Base-by-base conservation (phyloP, 176 grass and related monocot species). In the Oryza glaberrima region DNA sequence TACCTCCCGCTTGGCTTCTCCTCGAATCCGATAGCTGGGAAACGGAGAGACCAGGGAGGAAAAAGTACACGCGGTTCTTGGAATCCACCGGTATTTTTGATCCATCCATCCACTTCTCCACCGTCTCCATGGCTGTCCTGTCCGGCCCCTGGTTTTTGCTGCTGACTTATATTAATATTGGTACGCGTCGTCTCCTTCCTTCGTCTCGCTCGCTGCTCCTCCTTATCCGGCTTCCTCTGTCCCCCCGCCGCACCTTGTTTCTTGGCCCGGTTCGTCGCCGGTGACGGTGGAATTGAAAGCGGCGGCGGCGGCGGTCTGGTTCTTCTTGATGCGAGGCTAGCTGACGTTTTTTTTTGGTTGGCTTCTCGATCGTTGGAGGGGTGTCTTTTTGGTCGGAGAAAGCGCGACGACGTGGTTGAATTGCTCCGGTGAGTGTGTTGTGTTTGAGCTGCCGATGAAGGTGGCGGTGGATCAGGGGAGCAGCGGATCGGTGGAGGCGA, bases 361-460 rank as follows among this genome's bases (percentile, higher is more conserved):
- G 49, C 10, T 17, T 17, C 4, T 58, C 6, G 17, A 41, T 56
- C 16, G 52, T 60, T 2, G 19, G 19, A 60, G 56, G 56, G n/a
- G 9, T 9, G 0, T 32, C 3, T 60, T 16, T n/a, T 69, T 36
- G 15, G 26, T 30, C 14, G 13, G 61, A 20, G 30, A 49, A 30
- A 6, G 48, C 10, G 23, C 17, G 13, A 26, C 65, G 34, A 26
- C 65, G 34, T 38, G 3, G 34, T 69, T 32, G 30, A 32, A 32
- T 32, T 71, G 43, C n/a, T 43, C 35, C 3, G 7, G 12, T 38
- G 14, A 67, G 9, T 14, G 16, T 7, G 36, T 0, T 0, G 44
- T 69, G 30, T 80, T 69, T 80, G 38, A 41, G 11, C 36, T 43
- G 70, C 22, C 12, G 56, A 77, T 67, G 77, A 49, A n/a, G 77